These are phyloP conservation scores for Alternaria ventricosa DNA, from an alignment of 2,329 filamentous ascomycete species.

Conservation along the genomic window DNA sequence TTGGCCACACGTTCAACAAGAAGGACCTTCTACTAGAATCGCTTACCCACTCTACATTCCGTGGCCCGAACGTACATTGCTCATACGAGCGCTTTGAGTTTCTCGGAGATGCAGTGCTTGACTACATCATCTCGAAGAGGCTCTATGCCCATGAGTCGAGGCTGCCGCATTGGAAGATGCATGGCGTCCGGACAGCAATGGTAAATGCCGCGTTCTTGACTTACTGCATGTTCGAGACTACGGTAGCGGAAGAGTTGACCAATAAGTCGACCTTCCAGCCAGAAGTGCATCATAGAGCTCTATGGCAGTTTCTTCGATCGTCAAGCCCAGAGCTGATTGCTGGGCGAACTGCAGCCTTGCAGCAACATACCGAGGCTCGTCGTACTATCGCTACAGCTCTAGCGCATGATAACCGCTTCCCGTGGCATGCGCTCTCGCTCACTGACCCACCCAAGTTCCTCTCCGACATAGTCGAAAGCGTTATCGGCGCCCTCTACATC, in stretches of 20 bases:
- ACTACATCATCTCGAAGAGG: constrained; percentile 73
- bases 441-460: constrained; percentile 51
- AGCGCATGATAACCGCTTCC: constrained; percentile 63
- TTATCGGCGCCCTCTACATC: constrained; percentile 83
- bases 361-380: constrained; percentile 59
- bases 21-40: constrained; percentile 75
- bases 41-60: constrained; percentile 75
- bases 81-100: constrained; percentile 83
- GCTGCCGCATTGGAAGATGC: constrained; percentile 69
- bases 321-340: constrained; percentile 56
- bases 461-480: constrained; percentile 71
- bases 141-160: constrained; percentile 61
- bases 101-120: constrained; percentile 83
- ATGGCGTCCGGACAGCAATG: constrained; percentile 74
- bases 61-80: constrained; percentile 48
- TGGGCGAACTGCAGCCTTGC: constrained; percentile 54
- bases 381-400: constrained; percentile 61
- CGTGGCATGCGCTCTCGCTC: constrained; percentile 75
- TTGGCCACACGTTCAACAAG: constrained; percentile 76
- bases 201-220: constrained; percentile 83
- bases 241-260: constrained; percentile 43
- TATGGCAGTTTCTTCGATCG: constrained; percentile 76
- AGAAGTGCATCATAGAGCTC: constrained; percentile 45
- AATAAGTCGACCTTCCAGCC: constrained; percentile 42
- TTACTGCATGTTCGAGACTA: constrained; percentile 72